Base-by-base conservation (phyloP, 345 rosid genomes). In the Conringia planisiliqua region DNA sequence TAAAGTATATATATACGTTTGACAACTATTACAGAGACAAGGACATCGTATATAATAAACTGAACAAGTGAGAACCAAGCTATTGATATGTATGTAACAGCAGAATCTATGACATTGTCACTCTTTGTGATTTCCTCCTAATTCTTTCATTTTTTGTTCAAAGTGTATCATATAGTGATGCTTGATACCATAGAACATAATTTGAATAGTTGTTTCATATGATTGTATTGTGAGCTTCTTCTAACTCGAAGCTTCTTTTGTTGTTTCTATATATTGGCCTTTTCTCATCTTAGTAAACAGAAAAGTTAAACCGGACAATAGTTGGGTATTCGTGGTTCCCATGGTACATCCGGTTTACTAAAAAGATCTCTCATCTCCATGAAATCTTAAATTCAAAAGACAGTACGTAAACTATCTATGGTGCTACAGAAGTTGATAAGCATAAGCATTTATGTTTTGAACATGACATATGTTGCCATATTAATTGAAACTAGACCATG, bases 401-500 rank as follows among this genome's bases (percentile, higher is more conserved):
- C 20, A 4, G 7, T 35, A 35, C 24, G 12, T 30, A 43, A 50
- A 13, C 42, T 47, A 17, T 46, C 0, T 17, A 13, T 29, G 56
- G 35, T 39, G 62, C 47, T 50, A 18, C 18, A 38, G 20, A 50
- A 75, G 33, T 59, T 68, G 61, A 58, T 30, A 67, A 58, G 30
- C 63, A 68, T 50, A 33, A 14, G 47, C n/a, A 68, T 32, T 68
- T 75, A 60, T 0, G 54, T 18, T 33, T 32, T 39, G 70, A 70
- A 32, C 40, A 42, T 68, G 64, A 42, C 47, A 62, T 24, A 40
- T 50, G 36, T 16, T 11, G 62, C 62, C 47, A n/a, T 30, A 29
- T 39, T 29, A 30, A 22, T 63, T 12, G 63, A 68, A 75, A 30
- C 69, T 39, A 30, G 27, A 50, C 18, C 73, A 68, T 75, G 62